A percentile compares a stretch with the other conserved stretches of the same genome.
Conservation (phyloP, 345 rosid genomes). For the Carallia pectinifolia region DNA sequence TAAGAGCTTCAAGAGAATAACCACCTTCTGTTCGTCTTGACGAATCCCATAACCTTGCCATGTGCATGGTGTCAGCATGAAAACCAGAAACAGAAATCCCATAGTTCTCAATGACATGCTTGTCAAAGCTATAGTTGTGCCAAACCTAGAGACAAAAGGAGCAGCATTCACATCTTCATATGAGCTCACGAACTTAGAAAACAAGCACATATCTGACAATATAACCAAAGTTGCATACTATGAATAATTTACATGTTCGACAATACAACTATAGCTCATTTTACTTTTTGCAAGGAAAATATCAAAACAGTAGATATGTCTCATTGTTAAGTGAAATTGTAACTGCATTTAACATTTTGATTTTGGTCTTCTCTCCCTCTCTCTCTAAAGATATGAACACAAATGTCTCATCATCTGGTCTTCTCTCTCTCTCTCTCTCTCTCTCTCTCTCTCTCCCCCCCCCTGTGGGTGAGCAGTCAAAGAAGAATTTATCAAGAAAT, state of each 20-base stretch:
- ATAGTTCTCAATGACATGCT: slow-evolving; percentile 76
- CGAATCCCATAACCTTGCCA: slow-evolving; percentile 96
- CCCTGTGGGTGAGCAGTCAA: no score
- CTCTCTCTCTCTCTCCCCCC: no score
- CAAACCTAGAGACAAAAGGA: slow-evolving; percentile 60
- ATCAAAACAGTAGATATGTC: neutral
- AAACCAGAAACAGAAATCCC: slow-evolving; percentile 77
- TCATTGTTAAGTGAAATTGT: neutral
- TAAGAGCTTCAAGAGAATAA: slow-evolving; percentile 94
- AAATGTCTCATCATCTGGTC: no score
- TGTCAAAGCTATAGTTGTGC: slow-evolving; percentile 98
- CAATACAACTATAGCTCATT: neutral
- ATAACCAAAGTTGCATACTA: neutral
- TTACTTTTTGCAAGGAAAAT: neutral
- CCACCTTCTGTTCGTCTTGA: slow-evolving; percentile 78
- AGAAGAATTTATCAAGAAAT: no score
- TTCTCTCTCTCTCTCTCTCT: no score
- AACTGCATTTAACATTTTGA: neutral
- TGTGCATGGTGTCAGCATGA: slow-evolving; percentile 98
- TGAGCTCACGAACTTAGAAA: slow-evolving; percentile 5
- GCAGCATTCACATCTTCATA: slow-evolving; percentile 12
- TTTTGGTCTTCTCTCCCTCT: neutral
- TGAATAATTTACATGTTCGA: neutral
- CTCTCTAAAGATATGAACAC: neutral
- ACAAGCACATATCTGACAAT: neutral